Evolutionary conservation across 768 basidiomycete genomes (phyloP), one percentile per base, ranked within the genome.

Genomic region (Arthromyces matolae): DNA sequence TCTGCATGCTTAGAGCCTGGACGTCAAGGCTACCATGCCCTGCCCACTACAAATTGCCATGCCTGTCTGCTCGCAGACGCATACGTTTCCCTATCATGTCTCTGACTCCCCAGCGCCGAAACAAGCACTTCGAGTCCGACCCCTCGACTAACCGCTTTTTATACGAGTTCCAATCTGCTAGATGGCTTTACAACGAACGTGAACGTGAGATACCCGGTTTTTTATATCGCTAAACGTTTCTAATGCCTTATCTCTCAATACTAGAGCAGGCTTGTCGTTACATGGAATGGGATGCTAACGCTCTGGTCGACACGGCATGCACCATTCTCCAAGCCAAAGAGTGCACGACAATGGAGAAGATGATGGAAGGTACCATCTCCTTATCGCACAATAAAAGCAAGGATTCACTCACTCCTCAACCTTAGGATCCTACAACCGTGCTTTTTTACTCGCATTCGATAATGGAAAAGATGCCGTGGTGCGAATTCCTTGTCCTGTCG

Each of bases 111-210:
- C 25, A 24, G 1, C 25, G 23, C 29, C 23, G 40, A 14, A 18
- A 28, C 25, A 27, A 41, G 40, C 25, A 41, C 22, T 40, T 24
- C 6, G 10, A 23, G 22, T 41, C 40, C 12, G 20, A 41, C 20
- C 25, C 14, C 24, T n/a, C n/a, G 2, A 40, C 20, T 24, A 41
- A 4, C 19, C 4, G 13, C 25, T 41, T 27, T 9, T 12, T 18
- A 41, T 41, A 27, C 19, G 24, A 14, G 40, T 44, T 20, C 31
- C 18, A 19, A 24, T 20, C 18, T 31, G 61, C 58, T 8, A 57
- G 55, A 45, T 65, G 63, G 61, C 49, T 64, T 14, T 63, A 63
- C 47, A 65, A 64, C 37, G 59, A 64, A 42, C 42, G 49, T 4
- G 47, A 58, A 38, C 53, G 58, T 60, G 49, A 57, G 53, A 47